Evolutionary conservation across 1,284 basidiomycete genomes (phyloP).

Genomic region (Ganoderma boninense): DNA sequence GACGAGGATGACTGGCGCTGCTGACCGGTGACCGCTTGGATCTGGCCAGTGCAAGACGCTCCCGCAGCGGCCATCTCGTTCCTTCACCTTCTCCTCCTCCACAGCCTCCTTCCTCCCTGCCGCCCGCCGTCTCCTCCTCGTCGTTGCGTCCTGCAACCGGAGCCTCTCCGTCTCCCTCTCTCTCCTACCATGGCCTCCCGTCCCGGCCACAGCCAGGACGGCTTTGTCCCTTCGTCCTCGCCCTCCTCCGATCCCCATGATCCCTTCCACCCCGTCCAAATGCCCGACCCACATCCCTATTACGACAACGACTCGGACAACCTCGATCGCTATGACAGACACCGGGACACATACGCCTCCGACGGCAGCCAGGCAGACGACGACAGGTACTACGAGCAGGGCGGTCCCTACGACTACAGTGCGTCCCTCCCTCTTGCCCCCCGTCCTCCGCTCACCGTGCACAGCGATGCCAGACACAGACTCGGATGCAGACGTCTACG

Average conservation of each 20-base stretch:
- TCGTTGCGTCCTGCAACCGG: slow-evolving; percentile 32
- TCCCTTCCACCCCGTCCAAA: slow-evolving; percentile 55
- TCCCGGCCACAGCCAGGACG: slow-evolving; percentile 43
- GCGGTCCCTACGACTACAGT: slow-evolving; percentile 67
- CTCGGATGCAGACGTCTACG: slow-evolving; percentile 79
- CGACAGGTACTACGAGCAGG: slow-evolving; percentile 69
- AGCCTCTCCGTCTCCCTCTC: slow-evolving; percentile 20
- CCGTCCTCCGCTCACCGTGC: slow-evolving; percentile 32
- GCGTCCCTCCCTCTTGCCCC: slow-evolving; percentile 33
- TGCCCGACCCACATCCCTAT: slow-evolving; percentile 54
- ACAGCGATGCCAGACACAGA: slow-evolving; percentile 74
- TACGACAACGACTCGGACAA: slow-evolving; percentile 82
- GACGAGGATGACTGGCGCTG: slow-evolving; percentile 4
- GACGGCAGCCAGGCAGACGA: slow-evolving; percentile 75
- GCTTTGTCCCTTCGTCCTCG: slow-evolving; percentile 42
- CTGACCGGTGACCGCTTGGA: background rate
- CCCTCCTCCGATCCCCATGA: slow-evolving; percentile 51
- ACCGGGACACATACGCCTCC: slow-evolving; percentile 70
- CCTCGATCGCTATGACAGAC: slow-evolving; percentile 61
- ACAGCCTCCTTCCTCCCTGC: slow-evolving; percentile 10
- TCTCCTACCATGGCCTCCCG: slow-evolving; percentile 39
- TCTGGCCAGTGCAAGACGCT: background rate
- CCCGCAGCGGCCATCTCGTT: slow-evolving; percentile 11
- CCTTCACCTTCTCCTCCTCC: slow-evolving; percentile 8
- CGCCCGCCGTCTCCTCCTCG: slow-evolving; percentile 7